Evolutionary conservation across 225 moss, liverwort and hornwort genomes (phyloP), one percentile per base, ranked within the genome.

Genomic region (Climacium dendroides): DNA sequence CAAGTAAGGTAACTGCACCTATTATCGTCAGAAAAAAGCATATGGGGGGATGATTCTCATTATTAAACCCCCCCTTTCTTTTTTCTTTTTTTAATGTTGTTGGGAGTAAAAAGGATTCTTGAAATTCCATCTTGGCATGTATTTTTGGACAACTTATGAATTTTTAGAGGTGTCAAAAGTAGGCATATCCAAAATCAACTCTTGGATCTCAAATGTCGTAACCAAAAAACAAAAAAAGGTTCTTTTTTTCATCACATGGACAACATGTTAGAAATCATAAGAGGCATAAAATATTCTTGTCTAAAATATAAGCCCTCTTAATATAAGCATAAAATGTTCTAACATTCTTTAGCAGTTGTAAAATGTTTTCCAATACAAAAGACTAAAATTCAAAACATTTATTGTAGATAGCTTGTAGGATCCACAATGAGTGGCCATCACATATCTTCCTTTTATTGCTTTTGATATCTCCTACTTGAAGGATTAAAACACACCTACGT

Each of bases 231-330:
- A 52, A 1, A 9, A 1, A 9, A 53, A 2, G 5, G 9, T 0
- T 53, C 14, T 35, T 53, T 22, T 1, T 34, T 14, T 14, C 35
- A 53, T 14, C 1, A 54, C 4, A 24, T 54, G 0, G 2, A 1
- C 3, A 24, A 10, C 1, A 6, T 22, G 10, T 10, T 76, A 24
- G 4, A 53, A n/a, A 76, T n/a, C 15, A 15, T 23, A 53, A 15
- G 22, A 23, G 3, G 3, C 0, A 35, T 9, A 75, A 14, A 13
- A 23, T 35, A 2, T 35, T 35, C 3, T 23, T 34, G 13, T 14
- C 3, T 14, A 20, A 13, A 74, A 1, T 19, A 7, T 32, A 11
- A 29, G 5, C 1, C 13, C 1, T 34, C 0, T 32, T 0, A 13
- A 52, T 34, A 28, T 71, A 43, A 34, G 15, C 5, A 75, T 9